A percentile compares a stretch with the other conserved stretches of the same genome.
Conservation (phyloP, 2,329 filamentous ascomycete species). For the Lomentospora prolificans region DNA sequence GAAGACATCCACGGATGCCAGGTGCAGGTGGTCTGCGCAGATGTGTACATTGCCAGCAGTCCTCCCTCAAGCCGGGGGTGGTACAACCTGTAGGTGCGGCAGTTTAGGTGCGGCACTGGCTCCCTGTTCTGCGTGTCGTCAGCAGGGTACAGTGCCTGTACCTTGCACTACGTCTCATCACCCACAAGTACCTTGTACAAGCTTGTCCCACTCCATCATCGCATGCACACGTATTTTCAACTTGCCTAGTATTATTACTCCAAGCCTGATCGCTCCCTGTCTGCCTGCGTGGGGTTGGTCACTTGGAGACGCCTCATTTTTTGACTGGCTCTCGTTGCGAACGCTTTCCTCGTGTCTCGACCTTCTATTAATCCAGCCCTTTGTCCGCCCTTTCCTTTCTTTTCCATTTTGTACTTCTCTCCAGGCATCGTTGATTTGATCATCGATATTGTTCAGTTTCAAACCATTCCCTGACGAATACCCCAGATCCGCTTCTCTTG, state of each 20-base stretch:
- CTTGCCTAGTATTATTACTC: too few species aligned
- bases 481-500: not conserved
- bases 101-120: too few species aligned
- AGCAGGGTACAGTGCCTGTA: too few species aligned
- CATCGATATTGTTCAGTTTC: not conserved
- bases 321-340: constrained; percentile 4
- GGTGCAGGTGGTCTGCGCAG: too few species aligned
- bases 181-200: not conserved
- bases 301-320: constrained; percentile 9
- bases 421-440: not conserved
- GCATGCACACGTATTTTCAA: too few species aligned
- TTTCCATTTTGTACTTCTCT: not conserved
- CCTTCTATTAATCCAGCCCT: constrained; percentile 5
- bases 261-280: constrained; percentile 2
- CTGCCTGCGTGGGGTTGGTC: constrained; percentile 5
- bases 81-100: too few species aligned
- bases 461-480: not conserved
- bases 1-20: not conserved
- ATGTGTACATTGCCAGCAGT: too few species aligned
- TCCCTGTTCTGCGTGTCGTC: too few species aligned
- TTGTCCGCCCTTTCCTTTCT: not conserved
- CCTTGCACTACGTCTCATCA: not conserved
- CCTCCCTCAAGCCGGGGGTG: too few species aligned
- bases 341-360: not conserved
- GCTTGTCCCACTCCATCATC: too few species aligned